Percentiles rank a stretch among this genome's conserved stretches.
Evolutionary conservation across 2,329 filamentous ascomycete genomes (phyloP).

Genomic region (Aspergillus brasiliensis): DNA sequence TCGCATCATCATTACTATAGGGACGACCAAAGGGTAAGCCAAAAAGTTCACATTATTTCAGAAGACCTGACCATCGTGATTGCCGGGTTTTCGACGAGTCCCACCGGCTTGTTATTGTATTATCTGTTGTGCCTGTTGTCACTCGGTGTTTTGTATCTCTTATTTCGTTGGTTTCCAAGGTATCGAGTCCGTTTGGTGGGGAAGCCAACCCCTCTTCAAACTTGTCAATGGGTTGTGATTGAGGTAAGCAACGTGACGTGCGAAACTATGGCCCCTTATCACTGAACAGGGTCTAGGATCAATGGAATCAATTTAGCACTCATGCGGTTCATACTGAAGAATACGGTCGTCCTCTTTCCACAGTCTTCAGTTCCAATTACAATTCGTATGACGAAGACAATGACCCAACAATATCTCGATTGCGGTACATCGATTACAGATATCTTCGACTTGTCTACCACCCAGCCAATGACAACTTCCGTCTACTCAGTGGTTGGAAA

Average conservation of each 20-base stretch:
- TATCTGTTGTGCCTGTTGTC: slow-evolving; percentile 70
- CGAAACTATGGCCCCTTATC: not conserved
- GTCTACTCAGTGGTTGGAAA: slow-evolving; percentile 87
- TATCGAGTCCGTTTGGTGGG: slow-evolving; percentile 82
- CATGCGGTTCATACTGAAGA: slow-evolving; percentile 64
- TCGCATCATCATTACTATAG: slow-evolving; percentile 67
- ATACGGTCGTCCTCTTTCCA: slow-evolving; percentile 66
- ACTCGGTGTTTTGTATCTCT: slow-evolving; percentile 75
- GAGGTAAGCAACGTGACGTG: slow-evolving; percentile 59
- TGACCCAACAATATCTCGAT: slow-evolving; percentile 73
- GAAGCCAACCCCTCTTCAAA: slow-evolving; percentile 65
- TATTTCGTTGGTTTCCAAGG: slow-evolving; percentile 86
- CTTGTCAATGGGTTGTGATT: slow-evolving; percentile 88
- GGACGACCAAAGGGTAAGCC: slow-evolving; percentile 67
- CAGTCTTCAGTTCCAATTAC: slow-evolving; percentile 58
- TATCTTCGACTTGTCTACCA: slow-evolving; percentile 94
- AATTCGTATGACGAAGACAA: slow-evolving; percentile 65
- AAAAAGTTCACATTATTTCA: slow-evolving; percentile 90
- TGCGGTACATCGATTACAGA: slow-evolving; percentile 84
- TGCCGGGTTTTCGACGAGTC: slow-evolving; percentile 83
- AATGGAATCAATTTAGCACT: slow-evolving; percentile 91
- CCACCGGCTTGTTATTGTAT: slow-evolving; percentile 69
- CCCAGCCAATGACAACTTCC: slow-evolving; percentile 83
- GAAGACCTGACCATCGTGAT: slow-evolving; percentile 94
- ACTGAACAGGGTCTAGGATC: slow-evolving; percentile 62